phyloP scores from a whole-genome alignment of 1,284 basidiomycete species.

The Cronartium quercuum region DNA sequence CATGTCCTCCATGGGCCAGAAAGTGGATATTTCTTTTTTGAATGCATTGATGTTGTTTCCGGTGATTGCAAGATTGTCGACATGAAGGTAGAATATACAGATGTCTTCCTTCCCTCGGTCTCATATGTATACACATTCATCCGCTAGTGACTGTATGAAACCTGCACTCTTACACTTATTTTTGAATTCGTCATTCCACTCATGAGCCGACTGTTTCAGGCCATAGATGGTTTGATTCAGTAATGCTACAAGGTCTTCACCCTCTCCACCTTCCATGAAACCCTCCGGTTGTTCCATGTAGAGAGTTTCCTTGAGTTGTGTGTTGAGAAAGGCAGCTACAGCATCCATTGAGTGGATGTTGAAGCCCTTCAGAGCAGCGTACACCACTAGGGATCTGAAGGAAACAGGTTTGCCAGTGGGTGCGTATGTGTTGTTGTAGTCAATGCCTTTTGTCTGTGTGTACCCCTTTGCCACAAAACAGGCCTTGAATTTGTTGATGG shows the following conservation, averaged over 20 bases:
- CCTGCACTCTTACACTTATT: no score
- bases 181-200: no score
- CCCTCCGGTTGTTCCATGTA: slow-evolving; percentile 2
- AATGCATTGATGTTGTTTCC: no score
- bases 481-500: background rate
- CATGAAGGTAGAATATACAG: no score
- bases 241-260: background rate
- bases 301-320: background rate
- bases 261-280: background rate
- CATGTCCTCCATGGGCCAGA: no score
- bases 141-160: no score
- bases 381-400: background rate
- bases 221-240: slow-evolving; percentile 19
- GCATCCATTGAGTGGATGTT: background rate
- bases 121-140: no score
- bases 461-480: background rate
- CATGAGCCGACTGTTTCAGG: background rate
- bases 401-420: background rate
- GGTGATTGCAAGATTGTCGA: no score
- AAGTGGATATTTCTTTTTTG: no score
- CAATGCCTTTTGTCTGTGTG: background rate
- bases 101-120: no score
- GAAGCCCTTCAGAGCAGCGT: background rate
- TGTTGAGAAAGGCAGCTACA: slow-evolving; percentile 7
- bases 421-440: slow-evolving; percentile 5